phyloP scores from a whole-genome alignment of 2,329 filamentous ascomycete genomes.

The Tolypocladium capitatum region DNA sequence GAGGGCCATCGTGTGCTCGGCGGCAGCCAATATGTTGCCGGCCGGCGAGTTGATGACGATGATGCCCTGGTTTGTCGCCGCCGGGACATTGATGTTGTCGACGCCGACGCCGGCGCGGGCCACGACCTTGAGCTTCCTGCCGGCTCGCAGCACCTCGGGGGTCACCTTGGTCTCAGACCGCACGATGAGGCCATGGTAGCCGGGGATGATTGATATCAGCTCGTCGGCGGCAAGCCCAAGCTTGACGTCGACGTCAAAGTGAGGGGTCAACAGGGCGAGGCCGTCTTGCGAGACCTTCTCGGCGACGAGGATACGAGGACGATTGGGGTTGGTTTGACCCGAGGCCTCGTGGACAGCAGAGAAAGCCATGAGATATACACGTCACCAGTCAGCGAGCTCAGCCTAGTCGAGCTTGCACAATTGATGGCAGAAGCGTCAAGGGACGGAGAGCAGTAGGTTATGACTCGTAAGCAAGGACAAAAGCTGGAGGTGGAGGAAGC shows the following conservation, averaged over 20 bases:
- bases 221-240: constrained; percentile 49
- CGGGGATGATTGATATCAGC: constrained; percentile 51
- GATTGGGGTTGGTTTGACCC: constrained; percentile 4
- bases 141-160: constrained; percentile 49
- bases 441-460: background rate
- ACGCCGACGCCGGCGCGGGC: constrained; percentile 71
- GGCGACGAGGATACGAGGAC: constrained; percentile 51
- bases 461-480: background rate
- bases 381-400: background rate
- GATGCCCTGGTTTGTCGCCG: constrained; percentile 59
- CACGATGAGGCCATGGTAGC: constrained; percentile 66
- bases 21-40: constrained; percentile 70
- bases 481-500: background rate
- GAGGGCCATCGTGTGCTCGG: constrained; percentile 64
- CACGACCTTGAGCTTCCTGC: constrained; percentile 60
- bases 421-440: background rate
- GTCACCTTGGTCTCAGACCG: constrained; percentile 75
- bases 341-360: constrained; percentile 8
- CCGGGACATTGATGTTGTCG: constrained; percentile 66
- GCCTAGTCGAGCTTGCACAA: background rate
- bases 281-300: constrained; percentile 75
- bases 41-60: constrained; percentile 70
- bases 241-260: constrained; percentile 57
- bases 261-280: constrained; percentile 50
- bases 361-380: constrained; percentile 11